Evolutionary conservation across 2,329 filamentous ascomycete genomes (phyloP).

Genomic region (Fusarium sambucinum): DNA sequence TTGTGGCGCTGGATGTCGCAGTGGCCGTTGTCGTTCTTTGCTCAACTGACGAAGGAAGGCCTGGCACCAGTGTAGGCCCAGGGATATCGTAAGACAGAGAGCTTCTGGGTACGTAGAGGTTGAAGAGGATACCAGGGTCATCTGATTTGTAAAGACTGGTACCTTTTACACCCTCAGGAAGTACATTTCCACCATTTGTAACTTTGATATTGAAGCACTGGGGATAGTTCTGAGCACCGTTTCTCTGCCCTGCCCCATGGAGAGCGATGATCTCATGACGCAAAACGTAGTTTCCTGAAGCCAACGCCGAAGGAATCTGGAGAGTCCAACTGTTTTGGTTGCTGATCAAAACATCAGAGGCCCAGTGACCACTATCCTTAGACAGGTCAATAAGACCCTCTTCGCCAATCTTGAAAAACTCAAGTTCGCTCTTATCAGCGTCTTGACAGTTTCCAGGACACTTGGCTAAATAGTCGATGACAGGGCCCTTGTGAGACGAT

Average conservation of each 20-base stretch:
- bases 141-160: slow-evolving; percentile 48
- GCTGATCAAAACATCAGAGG: slow-evolving; percentile 57
- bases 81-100: slow-evolving; percentile 46
- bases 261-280: slow-evolving; percentile 66
- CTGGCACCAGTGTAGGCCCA: slow-evolving; percentile 44
- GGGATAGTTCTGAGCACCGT: slow-evolving; percentile 65
- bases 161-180: slow-evolving; percentile 50
- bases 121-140: slow-evolving; percentile 52
- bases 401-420: slow-evolving; percentile 74
- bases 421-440: slow-evolving; percentile 64
- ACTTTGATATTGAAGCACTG: slow-evolving; percentile 64
- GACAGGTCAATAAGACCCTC: slow-evolving; percentile 64
- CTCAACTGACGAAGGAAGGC: slow-evolving; percentile 36
- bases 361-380: slow-evolving; percentile 54
- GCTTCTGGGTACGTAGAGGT: slow-evolving; percentile 46
- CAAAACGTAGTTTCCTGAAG: slow-evolving; percentile 60
- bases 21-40: slow-evolving; percentile 19
- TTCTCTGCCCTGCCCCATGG: slow-evolving; percentile 57
- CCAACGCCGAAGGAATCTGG: slow-evolving; percentile 51
- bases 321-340: slow-evolving; percentile 52
- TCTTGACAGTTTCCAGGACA: slow-evolving; percentile 68
- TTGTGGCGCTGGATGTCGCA: slow-evolving; percentile 40
- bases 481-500: slow-evolving; percentile 62
- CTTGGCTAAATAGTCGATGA: slow-evolving; percentile 73
- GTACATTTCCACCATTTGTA: slow-evolving; percentile 55